Evolutionary conservation across 768 basidiomycete species (phyloP).

Genomic region (Serpula lacrymans): DNA sequence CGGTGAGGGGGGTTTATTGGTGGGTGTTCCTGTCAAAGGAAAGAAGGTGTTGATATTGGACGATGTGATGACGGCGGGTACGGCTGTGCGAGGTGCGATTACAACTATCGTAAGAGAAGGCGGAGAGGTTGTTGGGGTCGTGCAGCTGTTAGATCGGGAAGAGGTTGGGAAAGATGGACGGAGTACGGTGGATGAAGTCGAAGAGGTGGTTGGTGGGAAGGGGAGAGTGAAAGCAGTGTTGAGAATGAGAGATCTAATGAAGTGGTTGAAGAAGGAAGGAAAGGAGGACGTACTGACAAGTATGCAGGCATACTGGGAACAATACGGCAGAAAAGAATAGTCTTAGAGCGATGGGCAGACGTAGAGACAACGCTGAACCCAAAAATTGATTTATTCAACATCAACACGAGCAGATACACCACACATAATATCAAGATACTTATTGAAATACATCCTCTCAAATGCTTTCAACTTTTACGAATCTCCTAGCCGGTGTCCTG

Average conservation of each 20-base stretch:
- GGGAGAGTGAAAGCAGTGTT: slow-evolving; percentile 77
- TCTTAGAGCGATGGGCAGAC: slow-evolving; percentile 3
- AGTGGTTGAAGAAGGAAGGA: slow-evolving; percentile 73
- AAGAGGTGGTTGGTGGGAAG: slow-evolving; percentile 16
- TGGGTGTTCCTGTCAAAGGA: slow-evolving; percentile 80
- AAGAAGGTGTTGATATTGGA: slow-evolving; percentile 87
- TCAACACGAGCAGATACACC: not conserved
- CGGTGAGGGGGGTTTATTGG: slow-evolving; percentile 90
- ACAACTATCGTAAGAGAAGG: slow-evolving; percentile 64
- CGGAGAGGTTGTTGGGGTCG: slow-evolving; percentile 84
- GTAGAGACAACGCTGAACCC: slow-evolving; percentile 1
- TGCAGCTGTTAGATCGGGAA: slow-evolving; percentile 75
- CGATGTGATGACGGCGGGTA: slow-evolving; percentile 94
- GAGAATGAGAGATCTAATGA: slow-evolving; percentile 81
- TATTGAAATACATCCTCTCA: too few relatives aligned
- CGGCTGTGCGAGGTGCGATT: slow-evolving; percentile 82
- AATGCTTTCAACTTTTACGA: slow-evolving; percentile 7
- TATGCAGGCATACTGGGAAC: slow-evolving; percentile 67
- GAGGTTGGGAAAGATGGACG: slow-evolving; percentile 42
- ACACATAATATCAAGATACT: not conserved
- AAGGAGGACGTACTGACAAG: slow-evolving; percentile 56
- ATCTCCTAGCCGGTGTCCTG: slow-evolving; percentile 47
- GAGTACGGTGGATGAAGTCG: slow-evolving; percentile 33
- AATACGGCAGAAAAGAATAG: slow-evolving; percentile 26
- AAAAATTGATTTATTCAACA: too few relatives aligned